Evolutionary conservation across 257 asterid genomes (phyloP).

Genomic region (Solanum neorickii): DNA sequence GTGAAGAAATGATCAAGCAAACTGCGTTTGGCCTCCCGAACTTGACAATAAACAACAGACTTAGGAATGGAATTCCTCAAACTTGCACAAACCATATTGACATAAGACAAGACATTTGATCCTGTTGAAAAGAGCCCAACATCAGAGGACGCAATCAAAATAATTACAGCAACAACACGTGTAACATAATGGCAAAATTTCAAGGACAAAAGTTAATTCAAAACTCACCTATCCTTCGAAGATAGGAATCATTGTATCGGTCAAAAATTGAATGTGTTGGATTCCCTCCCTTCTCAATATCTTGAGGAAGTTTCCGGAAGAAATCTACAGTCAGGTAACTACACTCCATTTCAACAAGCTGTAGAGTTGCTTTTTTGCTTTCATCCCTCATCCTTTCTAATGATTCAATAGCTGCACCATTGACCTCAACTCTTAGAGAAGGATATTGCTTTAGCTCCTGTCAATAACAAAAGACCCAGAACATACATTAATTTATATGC

Average conservation of each 20-base stretch:
- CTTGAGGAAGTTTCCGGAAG: slow-evolving; percentile 98
- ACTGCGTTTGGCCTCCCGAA: slow-evolving; percentile 96
- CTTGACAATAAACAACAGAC: slow-evolving; percentile 95
- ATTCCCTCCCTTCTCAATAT: slow-evolving; percentile 97
- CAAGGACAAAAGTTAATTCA: neutral
- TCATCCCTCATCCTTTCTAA: slow-evolving; percentile 93
- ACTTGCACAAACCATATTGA: slow-evolving; percentile 88
- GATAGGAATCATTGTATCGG: slow-evolving; percentile 87
- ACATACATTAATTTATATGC: neutral
- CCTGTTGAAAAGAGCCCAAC: slow-evolving; percentile 31
- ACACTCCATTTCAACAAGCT: slow-evolving; percentile 92
- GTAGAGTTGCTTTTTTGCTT: slow-evolving; percentile 85
- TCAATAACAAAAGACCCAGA: neutral
- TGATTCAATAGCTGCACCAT: slow-evolving; percentile 77
- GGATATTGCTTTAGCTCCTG: slow-evolving; percentile 99
- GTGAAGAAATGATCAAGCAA: slow-evolving; percentile 91
- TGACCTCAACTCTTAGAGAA: slow-evolving; percentile 83
- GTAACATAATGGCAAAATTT: neutral
- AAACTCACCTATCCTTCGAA: slow-evolving; percentile 73
- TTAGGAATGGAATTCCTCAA: slow-evolving; percentile 92
- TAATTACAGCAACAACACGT: neutral
- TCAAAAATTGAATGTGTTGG: slow-evolving; percentile 97
- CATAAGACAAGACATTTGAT: slow-evolving; percentile 79
- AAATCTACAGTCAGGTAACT: slow-evolving; percentile 91
- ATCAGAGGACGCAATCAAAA: neutral